A percentile compares a stretch with the other conserved stretches of the same genome.
phyloP scores from a whole-genome alignment of 2,329 filamentous ascomycete genomes.

The Ascochyta rabiei region DNA sequence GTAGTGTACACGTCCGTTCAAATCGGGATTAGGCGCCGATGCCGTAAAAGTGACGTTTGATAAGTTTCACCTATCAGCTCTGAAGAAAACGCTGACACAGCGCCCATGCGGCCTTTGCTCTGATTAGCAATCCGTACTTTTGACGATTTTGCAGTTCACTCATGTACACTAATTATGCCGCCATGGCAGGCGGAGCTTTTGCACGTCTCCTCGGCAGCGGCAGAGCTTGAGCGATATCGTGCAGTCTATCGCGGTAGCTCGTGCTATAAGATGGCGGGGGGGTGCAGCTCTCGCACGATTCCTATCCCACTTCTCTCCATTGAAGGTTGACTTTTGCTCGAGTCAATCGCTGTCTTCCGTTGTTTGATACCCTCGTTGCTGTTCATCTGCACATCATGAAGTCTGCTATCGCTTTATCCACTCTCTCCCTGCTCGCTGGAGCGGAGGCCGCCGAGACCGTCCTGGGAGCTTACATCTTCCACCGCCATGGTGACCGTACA shows the following conservation, averaged over 20 bases:
- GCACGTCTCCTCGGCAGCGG: constrained; percentile 25
- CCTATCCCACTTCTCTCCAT: constrained; percentile 3
- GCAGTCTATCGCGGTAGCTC: background rate
- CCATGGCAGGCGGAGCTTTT: constrained; percentile 7
- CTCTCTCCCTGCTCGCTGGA: constrained; percentile 35
- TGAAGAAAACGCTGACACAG: too few relatives aligned
- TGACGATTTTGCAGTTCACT: too few relatives aligned
- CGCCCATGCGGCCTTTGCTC: too few relatives aligned
- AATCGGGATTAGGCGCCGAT: too few relatives aligned
- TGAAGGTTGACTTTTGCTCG: constrained; percentile 10
- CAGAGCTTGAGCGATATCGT: constrained; percentile 7
- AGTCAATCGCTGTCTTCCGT: constrained; percentile 13
- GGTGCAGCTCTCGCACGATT: background rate
- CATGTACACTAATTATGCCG: too few relatives aligned
- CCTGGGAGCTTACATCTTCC: constrained; percentile 84
- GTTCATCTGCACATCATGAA: constrained; percentile 35
- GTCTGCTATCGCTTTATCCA: constrained; percentile 25
- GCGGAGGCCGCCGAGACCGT: constrained; percentile 65
- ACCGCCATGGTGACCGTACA: constrained; percentile 88
- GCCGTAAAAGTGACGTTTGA: too few relatives aligned
- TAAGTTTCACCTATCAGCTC: too few relatives aligned
- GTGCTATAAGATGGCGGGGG: constrained; percentile 25
- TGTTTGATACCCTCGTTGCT: constrained; percentile 3
- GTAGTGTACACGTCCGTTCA: too few relatives aligned
- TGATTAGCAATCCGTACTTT: too few relatives aligned